Evolutionary conservation across 352 stramenopile species (phyloP).

Genomic region (Aphanomyces euteiches): DNA sequence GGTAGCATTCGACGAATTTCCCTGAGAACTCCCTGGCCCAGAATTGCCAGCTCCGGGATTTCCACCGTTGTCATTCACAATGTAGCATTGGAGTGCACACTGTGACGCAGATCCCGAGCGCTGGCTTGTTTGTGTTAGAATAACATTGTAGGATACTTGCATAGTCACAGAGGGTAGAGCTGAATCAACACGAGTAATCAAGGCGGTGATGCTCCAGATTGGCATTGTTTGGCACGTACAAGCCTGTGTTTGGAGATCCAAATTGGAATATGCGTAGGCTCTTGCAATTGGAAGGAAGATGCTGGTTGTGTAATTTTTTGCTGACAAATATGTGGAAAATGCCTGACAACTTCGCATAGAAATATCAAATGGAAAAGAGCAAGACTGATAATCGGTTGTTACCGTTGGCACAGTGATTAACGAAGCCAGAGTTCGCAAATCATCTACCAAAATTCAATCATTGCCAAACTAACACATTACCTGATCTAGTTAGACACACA

Average conservation of each 20-base stretch:
- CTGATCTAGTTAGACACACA: neutral
- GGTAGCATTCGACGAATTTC: neutral
- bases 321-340: slow-evolving; percentile 1
- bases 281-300: neutral
- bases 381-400: neutral
- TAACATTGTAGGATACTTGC: too few relatives aligned
- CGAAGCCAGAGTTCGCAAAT: neutral
- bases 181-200: slow-evolving; percentile 6
- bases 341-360: neutral
- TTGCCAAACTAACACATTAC: neutral
- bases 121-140: too few relatives aligned
- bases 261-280: slow-evolving; percentile 3
- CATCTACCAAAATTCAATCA: slow-evolving; percentile 2
- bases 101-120: too few relatives aligned
- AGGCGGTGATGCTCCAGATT: neutral
- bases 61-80: too few relatives aligned
- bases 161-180: too few relatives aligned
- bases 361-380: slow-evolving; percentile 8
- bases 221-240: slow-evolving; percentile 19
- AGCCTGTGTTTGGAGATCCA: neutral
- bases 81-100: too few relatives aligned
- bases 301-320: neutral
- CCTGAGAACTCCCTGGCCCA: too few relatives aligned
- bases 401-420: neutral
- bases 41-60: too few relatives aligned